phyloP scores from a whole-genome alignment of 2,329 filamentous ascomycete species.

The Fusarium denticulatum region DNA sequence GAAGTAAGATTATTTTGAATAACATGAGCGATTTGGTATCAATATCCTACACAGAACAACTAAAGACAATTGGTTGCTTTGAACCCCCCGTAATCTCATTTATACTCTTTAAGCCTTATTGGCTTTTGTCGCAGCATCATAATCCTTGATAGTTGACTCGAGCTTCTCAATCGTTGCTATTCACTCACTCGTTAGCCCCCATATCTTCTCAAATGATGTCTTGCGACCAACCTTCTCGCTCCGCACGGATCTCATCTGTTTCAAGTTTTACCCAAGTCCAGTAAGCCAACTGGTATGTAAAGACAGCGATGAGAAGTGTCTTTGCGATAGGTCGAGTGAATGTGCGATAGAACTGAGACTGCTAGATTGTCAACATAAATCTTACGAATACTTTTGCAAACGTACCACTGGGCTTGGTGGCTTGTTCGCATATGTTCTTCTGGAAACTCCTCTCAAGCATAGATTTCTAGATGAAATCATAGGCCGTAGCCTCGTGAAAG shows the following conservation, averaged over 20 bases:
- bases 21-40: background rate
- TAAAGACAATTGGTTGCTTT: background rate
- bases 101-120: conserved; percentile 26
- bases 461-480: background rate
- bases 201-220: conserved; percentile 11
- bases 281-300: conserved; percentile 82
- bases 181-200: background rate
- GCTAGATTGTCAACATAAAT: background rate
- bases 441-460: background rate
- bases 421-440: conserved; percentile 43
- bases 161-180: conserved; percentile 50
- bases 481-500: conserved; percentile 27
- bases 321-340: conserved; percentile 80
- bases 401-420: conserved; percentile 43
- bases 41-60: background rate
- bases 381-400: background rate
- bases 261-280: conserved; percentile 80
- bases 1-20: background rate
- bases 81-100: background rate
- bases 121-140: conserved; percentile 43
- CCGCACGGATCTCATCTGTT: conserved; percentile 71
- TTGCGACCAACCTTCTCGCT: conserved; percentile 62
- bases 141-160: conserved; percentile 51
- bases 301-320: conserved; percentile 77
- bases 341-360: conserved; percentile 77